These are phyloP conservation scores for Oxytropis ochrocephala DNA, from an alignment of 306 rosid species.

Conservation along the genomic window DNA sequence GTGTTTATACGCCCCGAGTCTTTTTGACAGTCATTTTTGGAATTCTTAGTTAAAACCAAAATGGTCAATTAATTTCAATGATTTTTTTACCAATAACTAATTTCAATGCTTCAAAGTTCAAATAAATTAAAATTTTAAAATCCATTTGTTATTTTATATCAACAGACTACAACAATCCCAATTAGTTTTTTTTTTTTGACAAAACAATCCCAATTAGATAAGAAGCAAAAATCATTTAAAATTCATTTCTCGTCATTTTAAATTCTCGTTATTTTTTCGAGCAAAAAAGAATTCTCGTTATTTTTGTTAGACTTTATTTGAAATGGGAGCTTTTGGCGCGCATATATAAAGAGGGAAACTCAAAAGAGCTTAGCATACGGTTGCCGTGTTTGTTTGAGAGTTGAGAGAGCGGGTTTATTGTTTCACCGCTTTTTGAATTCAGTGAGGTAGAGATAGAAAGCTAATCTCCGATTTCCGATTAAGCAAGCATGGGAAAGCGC, in stretches of 20 bases:
- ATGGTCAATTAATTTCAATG: no score
- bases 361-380: background rate
- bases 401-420: background rate
- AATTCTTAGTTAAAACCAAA: no score
- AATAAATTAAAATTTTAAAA: no score
- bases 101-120: no score
- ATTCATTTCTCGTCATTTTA: background rate
- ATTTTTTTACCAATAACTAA: no score
- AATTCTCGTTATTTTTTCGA: background rate
- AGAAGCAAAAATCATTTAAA: background rate
- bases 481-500: conserved; percentile 40
- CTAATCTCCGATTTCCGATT: background rate
- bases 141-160: background rate
- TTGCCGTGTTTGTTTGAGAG: background rate
- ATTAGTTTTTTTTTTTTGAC: no score
- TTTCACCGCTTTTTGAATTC: conserved; percentile 13
- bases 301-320: conserved; percentile 1
- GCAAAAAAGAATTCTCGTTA: background rate
- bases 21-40: no score
- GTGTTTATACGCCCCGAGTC: no score
- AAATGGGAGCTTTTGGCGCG: conserved; percentile 43
- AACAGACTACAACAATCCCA: background rate
- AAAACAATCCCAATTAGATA: background rate
- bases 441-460: background rate
- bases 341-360: conserved; percentile 26